Evolutionary conservation across 805 yeast species (phyloP).

Genomic region (Ogataea nitratoaversa): DNA sequence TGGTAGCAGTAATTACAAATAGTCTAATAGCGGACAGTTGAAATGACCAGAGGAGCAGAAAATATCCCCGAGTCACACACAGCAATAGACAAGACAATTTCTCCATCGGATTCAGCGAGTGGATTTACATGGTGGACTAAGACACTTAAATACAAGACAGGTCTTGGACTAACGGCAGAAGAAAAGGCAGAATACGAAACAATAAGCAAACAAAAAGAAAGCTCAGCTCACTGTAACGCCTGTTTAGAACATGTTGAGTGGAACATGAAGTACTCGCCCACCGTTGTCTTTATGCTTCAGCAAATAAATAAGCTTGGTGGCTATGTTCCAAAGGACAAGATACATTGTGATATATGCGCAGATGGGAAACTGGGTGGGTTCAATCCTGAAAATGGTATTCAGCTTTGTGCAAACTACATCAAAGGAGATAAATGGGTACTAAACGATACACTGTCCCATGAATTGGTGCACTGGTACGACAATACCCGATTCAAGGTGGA

Average conservation of each 20-base stretch:
- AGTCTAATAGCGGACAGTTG: no score
- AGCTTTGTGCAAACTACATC: constrained; percentile 81
- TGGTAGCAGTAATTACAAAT: no score
- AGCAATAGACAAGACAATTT: constrained; percentile 20
- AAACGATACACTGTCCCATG: constrained; percentile 91
- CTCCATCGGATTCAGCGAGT: constrained; percentile 27
- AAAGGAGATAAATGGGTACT: constrained; percentile 62
- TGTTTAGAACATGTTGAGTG: constrained; percentile 79
- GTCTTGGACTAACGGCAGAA: constrained; percentile 54
- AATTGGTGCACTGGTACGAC: constrained; percentile 90
- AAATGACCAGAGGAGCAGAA: constrained; percentile 7
- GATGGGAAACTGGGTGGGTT: constrained; percentile 88
- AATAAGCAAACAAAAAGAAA: constrained; percentile 31
- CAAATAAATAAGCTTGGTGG: constrained; percentile 63
- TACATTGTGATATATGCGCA: constrained; percentile 79
- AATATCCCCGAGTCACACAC: not conserved
- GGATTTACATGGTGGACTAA: constrained; percentile 79
- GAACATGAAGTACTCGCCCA: constrained; percentile 77
- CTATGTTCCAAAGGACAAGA: constrained; percentile 47
- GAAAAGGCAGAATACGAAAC: constrained; percentile 53
- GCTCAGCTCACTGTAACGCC: constrained; percentile 46
- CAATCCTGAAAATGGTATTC: constrained; percentile 83
- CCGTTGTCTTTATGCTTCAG: constrained; percentile 80
- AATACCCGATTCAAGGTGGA: constrained; percentile 83
- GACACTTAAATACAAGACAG: constrained; percentile 65